phyloP scores from a whole-genome alignment of 1,284 basidiomycete species.

The Trichosporon inkin region DNA sequence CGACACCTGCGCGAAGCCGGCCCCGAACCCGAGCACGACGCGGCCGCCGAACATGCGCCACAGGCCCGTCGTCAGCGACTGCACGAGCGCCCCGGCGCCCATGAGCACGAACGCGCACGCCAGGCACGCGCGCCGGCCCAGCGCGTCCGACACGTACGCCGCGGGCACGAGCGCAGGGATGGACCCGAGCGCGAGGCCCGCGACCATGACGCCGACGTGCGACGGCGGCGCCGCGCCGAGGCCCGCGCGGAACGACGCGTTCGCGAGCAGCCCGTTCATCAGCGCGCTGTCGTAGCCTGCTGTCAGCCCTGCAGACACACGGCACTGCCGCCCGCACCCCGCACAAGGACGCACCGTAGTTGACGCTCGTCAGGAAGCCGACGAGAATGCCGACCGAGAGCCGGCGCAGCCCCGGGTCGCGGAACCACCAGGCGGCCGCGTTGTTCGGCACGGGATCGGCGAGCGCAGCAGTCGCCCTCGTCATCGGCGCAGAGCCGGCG shows the following conservation, averaged over 20 bases:
- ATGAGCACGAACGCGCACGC: neutral
- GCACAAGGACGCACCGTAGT: neutral
- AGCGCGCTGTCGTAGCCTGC: slow-evolving; percentile 12
- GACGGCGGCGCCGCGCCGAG: neutral
- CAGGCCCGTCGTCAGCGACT: slow-evolving; percentile 13
- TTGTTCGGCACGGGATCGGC: slow-evolving; percentile 9
- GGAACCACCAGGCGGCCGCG: slow-evolving; percentile 12
- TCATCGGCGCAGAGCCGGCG: neutral
- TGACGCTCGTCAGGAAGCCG: slow-evolving; percentile 8
- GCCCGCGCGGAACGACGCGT: neutral
- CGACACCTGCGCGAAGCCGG: neutral
- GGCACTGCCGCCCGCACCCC: no score
- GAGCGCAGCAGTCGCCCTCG: neutral
- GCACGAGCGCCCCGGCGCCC: slow-evolving; percentile 2
- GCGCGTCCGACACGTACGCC: neutral
- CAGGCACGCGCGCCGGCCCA: neutral
- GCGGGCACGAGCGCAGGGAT: neutral
- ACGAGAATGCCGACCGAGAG: slow-evolving; percentile 8
- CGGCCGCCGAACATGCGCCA: slow-evolving; percentile 12
- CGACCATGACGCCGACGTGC: slow-evolving; percentile 10
- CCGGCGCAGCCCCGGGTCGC: slow-evolving; percentile 11
- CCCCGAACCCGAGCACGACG: slow-evolving; percentile 13
- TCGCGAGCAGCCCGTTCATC: slow-evolving; percentile 10
- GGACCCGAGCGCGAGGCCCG: slow-evolving; percentile 3
- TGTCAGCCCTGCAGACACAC: neutral